Evolutionary conservation across 768 basidiomycete genomes (phyloP).

Genomic region (Arthromyces matolae): DNA sequence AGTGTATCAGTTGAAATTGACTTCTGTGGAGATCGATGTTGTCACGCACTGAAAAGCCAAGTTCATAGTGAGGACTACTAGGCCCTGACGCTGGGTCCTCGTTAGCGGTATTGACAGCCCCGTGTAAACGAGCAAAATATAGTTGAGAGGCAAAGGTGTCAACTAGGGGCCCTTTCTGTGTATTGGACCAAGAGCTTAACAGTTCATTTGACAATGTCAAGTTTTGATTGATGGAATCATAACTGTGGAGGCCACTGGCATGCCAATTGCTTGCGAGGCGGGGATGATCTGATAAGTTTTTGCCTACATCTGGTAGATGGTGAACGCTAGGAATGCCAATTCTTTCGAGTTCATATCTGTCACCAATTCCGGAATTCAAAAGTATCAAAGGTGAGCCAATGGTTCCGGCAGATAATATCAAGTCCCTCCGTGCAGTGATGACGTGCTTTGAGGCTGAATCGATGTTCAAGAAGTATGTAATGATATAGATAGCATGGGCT

Average conservation of each 20-base stretch:
- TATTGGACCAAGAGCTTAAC: slow-evolving; percentile 20
- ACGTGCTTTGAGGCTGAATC: slow-evolving; percentile 4
- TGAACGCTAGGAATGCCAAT: slow-evolving; percentile 16
- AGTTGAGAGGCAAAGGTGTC: slow-evolving; percentile 17
- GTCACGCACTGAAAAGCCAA: slow-evolving; percentile 12
- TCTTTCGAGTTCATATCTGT: slow-evolving; percentile 11
- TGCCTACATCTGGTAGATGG: slow-evolving; percentile 25
- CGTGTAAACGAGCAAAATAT: slow-evolving; percentile 19
- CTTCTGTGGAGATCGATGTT: neutral
- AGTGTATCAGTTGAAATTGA: neutral
- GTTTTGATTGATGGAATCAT: slow-evolving; percentile 19
- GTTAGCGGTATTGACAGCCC: slow-evolving; percentile 1
- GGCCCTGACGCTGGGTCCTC: slow-evolving; percentile 23
- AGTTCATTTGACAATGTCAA: slow-evolving; percentile 10
- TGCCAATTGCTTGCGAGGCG: slow-evolving; percentile 18
- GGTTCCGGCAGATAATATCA: slow-evolving; percentile 31
- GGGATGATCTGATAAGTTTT: slow-evolving; percentile 25
- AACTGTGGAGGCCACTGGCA: slow-evolving; percentile 16
- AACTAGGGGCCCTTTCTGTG: slow-evolving; percentile 22
- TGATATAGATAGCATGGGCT: neutral
- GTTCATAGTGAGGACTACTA: slow-evolving; percentile 24
- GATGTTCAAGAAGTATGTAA: too few relatives aligned
- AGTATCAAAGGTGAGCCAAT: slow-evolving; percentile 28
- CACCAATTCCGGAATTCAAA: slow-evolving; percentile 29
- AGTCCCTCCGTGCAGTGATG: slow-evolving; percentile 24